Conservation (phyloP, 306 rosid species). For the Clitoria ternatea region DNA sequence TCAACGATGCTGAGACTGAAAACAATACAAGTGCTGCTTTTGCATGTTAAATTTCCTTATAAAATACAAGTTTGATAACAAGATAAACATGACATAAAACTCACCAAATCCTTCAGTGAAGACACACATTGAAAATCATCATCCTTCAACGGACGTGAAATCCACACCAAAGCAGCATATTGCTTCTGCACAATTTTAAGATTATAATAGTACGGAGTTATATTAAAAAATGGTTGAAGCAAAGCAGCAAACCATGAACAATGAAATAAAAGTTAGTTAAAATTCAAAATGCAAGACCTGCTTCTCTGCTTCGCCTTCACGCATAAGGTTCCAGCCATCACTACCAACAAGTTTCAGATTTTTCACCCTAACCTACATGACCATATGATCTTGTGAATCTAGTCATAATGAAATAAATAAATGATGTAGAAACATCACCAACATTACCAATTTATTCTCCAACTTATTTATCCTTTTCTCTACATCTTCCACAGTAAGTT, state of each 20-base stretch:
- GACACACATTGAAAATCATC: constrained; percentile 53
- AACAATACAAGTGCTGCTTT: neutral
- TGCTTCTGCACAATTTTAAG: constrained; percentile 57
- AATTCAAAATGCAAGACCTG: constrained; percentile 50
- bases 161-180: constrained; percentile 93
- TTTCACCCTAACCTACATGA: constrained; percentile 68
- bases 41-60: neutral
- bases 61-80: constrained; percentile 6
- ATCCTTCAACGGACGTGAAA: constrained; percentile 69
- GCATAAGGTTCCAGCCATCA: constrained; percentile 79
- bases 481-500: constrained; percentile 44
- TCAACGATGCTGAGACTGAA: neutral
- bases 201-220: neutral
- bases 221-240: neutral
- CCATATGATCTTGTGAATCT: neutral
- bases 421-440: neutral
- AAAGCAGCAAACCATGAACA: neutral
- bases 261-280: constrained; percentile 1
- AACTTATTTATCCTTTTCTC: constrained; percentile 52
- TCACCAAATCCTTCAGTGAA: constrained; percentile 48
- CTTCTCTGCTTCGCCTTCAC: constrained; percentile 94
- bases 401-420: constrained; percentile 17
- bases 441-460: constrained; percentile 71
- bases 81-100: neutral
- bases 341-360: constrained; percentile 74